A percentile compares a stretch with the other conserved stretches of the same genome.
Conservation (phyloP, 352 stramenopile species). For the Globisporangium cylindrosporum region DNA sequence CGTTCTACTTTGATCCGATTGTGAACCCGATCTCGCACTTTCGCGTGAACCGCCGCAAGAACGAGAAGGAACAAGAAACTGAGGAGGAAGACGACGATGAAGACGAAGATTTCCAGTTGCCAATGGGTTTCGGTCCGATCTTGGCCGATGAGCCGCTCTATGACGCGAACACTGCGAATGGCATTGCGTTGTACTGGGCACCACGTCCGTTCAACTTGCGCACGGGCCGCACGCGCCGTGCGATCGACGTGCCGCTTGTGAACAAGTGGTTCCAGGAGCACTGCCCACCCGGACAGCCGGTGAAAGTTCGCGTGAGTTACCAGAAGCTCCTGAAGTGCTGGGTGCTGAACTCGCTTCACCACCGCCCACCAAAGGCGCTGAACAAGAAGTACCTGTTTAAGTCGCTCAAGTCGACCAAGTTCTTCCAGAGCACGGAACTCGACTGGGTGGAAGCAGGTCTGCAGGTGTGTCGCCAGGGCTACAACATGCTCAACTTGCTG, state of each 20-base stretch:
- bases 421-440: constrained; percentile 99
- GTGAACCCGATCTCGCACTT: constrained; percentile 98
- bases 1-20: constrained; percentile 97
- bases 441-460: constrained; percentile 99
- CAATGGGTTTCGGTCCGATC: constrained; percentile 88
- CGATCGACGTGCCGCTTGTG: constrained; percentile 98
- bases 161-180: constrained; percentile 93
- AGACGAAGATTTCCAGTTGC: constrained; percentile 89
- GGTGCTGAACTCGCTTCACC: constrained; percentile 98
- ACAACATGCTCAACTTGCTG: constrained; percentile 99
- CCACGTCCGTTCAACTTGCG: constrained; percentile 97
- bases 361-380: constrained; percentile 90
- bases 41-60: constrained; percentile 63
- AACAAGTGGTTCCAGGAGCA: constrained; percentile 99
- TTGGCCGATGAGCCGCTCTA: constrained; percentile 93
- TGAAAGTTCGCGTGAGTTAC: constrained; percentile 99
- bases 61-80: constrained; percentile 38
- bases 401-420: constrained; percentile 99
- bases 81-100: constrained; percentile 76
- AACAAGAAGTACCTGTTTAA: constrained; percentile 99
- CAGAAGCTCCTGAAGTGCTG: constrained; percentile 99
- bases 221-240: constrained; percentile 93
- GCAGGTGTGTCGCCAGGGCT: constrained; percentile 97
- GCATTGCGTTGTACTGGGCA: constrained; percentile 98
- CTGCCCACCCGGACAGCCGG: constrained; percentile 96